Evolutionary conservation across 768 basidiomycete genomes (phyloP), one percentile per base, ranked within the genome.

Genomic region (Pleurotus salmoneostramineus): DNA sequence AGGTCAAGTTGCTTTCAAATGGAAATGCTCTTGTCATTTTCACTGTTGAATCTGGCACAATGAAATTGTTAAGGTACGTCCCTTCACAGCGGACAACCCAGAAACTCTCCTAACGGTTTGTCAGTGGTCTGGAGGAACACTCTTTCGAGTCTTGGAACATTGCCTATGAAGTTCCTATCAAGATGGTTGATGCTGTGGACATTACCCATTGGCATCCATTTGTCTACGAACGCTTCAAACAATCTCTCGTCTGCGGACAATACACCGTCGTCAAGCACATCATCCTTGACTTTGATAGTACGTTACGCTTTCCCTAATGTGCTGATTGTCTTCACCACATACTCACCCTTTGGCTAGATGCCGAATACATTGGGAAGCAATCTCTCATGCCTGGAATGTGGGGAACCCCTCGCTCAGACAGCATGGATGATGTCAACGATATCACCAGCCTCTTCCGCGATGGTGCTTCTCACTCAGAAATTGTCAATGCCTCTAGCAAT

Each of bases 241-340:
- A 45, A 45, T 45, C 44, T 6, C 44, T 17, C 15, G 44, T 47
- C 43, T 33, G 55, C 56, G 35, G 62, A 52, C 32, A 58, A 12
- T 51, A 46, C 7, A 55, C 45, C 6, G 44, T 42, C 33, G 49
- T 7, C 8, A 8, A n/a, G 3, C 63, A 62, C 50, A 50, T 62
- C 17, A 35, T 50, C 40, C 56, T 64, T 27, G 63, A 64, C 52
- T 58, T 64, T 46, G 56, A 15, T 12, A 56, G 63, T 62, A 58
- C 8, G 63, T 45, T 11, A 52, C 45, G 2, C 33, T 7, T 34
- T 45, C 45, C 50, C 43, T 11, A 11, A n/a, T 49, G 40, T 40
- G 31, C 14, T 33, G 27, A 34, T 11, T 49, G 6, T 3, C 17
- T 33, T 27, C 40, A 42, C 17, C 12, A 15, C 1, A 32, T n/a